Conservation (phyloP, 345 rosid species). For the Citrus australasica region DNA sequence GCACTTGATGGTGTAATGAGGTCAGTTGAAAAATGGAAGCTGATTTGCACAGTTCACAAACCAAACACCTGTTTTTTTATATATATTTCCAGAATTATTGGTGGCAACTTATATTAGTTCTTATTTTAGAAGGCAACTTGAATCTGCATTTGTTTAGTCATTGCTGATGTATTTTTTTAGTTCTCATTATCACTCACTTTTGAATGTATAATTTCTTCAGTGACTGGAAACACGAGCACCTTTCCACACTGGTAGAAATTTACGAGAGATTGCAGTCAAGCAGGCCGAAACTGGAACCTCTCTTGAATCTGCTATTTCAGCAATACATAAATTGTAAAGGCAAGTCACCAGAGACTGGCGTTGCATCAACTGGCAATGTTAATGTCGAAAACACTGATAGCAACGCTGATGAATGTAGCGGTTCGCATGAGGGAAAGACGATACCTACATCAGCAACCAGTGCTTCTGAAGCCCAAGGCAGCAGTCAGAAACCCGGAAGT, state of each 20-base stretch:
- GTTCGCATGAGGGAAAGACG: not conserved
- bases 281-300: constrained; percentile 12
- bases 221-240: constrained; percentile 2
- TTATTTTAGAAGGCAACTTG: too few species aligned
- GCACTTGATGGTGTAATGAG: not conserved
- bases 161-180: too few species aligned
- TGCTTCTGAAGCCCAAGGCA: constrained; percentile 1
- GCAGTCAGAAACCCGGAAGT: not conserved
- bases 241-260: constrained; percentile 16
- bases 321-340: not conserved
- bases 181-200: too few species aligned
- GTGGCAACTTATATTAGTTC: not conserved
- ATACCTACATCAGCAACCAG: not conserved
- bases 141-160: constrained; percentile 5
- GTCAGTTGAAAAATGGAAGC: not conserved
- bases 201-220: not conserved
- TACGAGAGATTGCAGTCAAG: constrained; percentile 14
- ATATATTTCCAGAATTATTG: too few species aligned
- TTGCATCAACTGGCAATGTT: not conserved
- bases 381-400: not conserved
- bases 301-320: constrained; percentile 11
- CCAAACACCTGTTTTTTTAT: not conserved
- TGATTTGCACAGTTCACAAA: not conserved
- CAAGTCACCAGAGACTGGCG: not conserved
- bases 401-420: constrained; percentile 1